Conservation (phyloP, 2,329 filamentous ascomycete genomes). For the Pyrenophora tritici-repentis region DNA sequence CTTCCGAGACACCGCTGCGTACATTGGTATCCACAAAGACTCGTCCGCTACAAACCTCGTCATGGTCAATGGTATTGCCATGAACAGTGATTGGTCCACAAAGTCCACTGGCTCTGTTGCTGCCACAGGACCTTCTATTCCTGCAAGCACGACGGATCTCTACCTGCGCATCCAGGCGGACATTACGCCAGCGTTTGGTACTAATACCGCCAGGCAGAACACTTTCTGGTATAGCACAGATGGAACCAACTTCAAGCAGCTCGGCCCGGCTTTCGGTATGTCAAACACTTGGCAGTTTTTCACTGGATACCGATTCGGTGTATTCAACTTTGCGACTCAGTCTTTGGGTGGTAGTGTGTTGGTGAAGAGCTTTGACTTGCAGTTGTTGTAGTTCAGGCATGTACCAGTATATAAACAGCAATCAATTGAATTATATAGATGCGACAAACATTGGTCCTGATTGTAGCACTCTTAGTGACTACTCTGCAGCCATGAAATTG, state of each 20-base stretch:
- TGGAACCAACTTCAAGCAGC: constrained; percentile 37
- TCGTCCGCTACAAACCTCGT: constrained; percentile 44
- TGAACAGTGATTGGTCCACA: constrained; percentile 46
- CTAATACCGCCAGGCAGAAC: constrained; percentile 24
- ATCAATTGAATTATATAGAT: too few species aligned
- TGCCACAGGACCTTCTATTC: constrained; percentile 26
- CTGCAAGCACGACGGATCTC: constrained; percentile 27
- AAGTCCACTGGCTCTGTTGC: constrained; percentile 37
- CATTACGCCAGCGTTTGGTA: constrained; percentile 44
- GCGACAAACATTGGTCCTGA: too few species aligned
- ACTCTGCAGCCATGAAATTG: background rate
- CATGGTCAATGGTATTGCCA: constrained; percentile 47
- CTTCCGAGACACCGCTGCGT: constrained; percentile 60
- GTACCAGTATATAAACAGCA: too few species aligned
- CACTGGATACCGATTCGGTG: constrained; percentile 47
- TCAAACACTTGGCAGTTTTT: constrained; percentile 48
- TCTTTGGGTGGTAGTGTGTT: constrained; percentile 39
- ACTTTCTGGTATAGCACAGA: constrained; percentile 48
- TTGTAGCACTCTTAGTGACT: background rate
- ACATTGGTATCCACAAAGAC: constrained; percentile 56
- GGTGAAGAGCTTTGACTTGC: constrained; percentile 27
- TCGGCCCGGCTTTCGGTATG: constrained; percentile 41
- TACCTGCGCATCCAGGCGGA: constrained; percentile 44
- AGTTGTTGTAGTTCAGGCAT: constrained; percentile 3
- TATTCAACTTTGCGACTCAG: constrained; percentile 48